phyloP scores from a whole-genome alignment of 1,284 basidiomycete genomes.

The Moniliophthora roreri region DNA sequence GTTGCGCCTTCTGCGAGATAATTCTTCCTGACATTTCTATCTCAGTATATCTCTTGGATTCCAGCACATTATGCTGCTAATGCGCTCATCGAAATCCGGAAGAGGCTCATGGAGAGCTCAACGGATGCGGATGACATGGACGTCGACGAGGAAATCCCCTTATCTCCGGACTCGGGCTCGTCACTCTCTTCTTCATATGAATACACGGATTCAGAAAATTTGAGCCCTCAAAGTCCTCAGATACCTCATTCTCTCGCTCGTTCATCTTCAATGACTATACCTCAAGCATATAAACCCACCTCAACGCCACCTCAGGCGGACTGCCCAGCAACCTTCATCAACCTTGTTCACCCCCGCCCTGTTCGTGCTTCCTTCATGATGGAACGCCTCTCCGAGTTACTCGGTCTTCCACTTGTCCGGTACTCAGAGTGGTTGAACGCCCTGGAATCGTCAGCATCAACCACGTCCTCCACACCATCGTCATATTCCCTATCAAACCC shows the following conservation, averaged over 20 bases:
- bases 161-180: neutral
- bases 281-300: neutral
- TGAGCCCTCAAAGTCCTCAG: neutral
- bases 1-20: neutral
- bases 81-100: conserved; percentile 14
- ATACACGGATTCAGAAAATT: neutral
- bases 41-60: conserved; percentile 13
- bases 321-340: conserved; percentile 1
- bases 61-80: conserved; percentile 15
- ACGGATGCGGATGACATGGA: neutral
- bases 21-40: neutral
- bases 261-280: neutral
- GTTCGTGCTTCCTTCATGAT: conserved; percentile 6
- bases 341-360: conserved; percentile 10
- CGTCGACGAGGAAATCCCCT: neutral
- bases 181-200: neutral
- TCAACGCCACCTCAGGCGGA: neutral
- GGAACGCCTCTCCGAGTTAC: neutral
- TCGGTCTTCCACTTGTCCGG: conserved; percentile 10
- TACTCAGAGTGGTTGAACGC: conserved; percentile 14
- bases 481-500: conserved; percentile 4
- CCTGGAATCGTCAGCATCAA: conserved; percentile 8
- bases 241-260: neutral
- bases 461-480: neutral
- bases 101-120: neutral